Conservation (phyloP, 2,329 filamentous ascomycete species). For the Ophioceras dolichostomum region DNA sequence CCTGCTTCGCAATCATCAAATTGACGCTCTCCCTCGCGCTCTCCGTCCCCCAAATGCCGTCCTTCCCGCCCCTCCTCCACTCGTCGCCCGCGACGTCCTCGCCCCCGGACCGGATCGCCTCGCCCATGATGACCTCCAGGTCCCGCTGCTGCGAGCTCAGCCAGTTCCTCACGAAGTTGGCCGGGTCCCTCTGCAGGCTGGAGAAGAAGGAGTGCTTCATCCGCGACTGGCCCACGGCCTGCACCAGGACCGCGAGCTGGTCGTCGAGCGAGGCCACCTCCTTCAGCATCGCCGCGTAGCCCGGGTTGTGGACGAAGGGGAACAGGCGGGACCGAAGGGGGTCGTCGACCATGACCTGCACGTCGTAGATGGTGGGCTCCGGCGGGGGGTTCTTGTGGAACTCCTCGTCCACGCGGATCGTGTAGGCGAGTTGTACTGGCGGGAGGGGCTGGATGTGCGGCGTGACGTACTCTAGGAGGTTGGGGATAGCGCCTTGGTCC, state of each 20-base stretch:
- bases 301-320: constrained; percentile 45
- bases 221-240: constrained; percentile 73
- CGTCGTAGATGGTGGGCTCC: constrained; percentile 76
- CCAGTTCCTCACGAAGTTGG: constrained; percentile 77
- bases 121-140: constrained; percentile 76
- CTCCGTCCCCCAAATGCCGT: constrained; percentile 43
- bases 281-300: constrained; percentile 59
- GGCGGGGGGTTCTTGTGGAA: constrained; percentile 41
- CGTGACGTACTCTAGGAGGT: constrained; percentile 68
- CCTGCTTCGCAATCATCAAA: constrained; percentile 43
- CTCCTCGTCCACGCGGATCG: constrained; percentile 79
- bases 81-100: constrained; percentile 48
- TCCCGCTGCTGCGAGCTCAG: constrained; percentile 84
- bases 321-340: constrained; percentile 56
- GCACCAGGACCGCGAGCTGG: constrained; percentile 69
- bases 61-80: constrained; percentile 50
- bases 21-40: constrained; percentile 53
- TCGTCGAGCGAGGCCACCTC: constrained; percentile 72
- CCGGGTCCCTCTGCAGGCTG: constrained; percentile 67
- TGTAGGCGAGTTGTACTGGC: constrained; percentile 78
- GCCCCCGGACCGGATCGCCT: constrained; percentile 53
- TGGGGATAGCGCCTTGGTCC: constrained; percentile 74
- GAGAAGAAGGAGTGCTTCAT: constrained; percentile 84
- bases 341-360: constrained; percentile 75
- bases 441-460: constrained; percentile 68